Evolutionary conservation across 441 rosid species (phyloP), one percentile per base, ranked within the genome.

Genomic region (Jatropha podagrica): DNA sequence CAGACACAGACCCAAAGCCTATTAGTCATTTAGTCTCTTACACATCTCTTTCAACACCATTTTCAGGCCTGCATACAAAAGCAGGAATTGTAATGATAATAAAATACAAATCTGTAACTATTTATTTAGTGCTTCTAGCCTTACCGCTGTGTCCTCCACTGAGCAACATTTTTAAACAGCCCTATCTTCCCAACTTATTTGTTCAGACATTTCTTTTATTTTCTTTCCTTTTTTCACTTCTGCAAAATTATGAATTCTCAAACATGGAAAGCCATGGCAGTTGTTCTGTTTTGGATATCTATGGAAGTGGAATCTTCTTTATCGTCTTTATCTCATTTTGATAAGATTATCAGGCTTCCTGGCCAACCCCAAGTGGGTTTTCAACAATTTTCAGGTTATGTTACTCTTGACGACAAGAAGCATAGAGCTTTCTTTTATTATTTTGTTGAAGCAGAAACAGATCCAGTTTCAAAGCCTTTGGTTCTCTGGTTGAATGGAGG

Each of bases 401-500:
- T 96, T 67, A 83, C 90, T 58, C 90, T 96, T 67, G 95, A 94
- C 72, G 84, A 79, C 26, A 86, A 75, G 80, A 85, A 86, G 75
- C 91, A 90, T 76, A 92, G 86, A 73, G 91, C 94, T 75, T 86
- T 96, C 80, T 96, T 96, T 78, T 96, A 96, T 85, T 96, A 94
- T 91, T 92, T 96, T 9, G 93, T 88, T 51, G 99, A 96, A 81
- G 97, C 99, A 51, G 95, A 91, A 84, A 72, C 42, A 55, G 86
- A 94, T 71, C 95, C 97, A 15, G 76, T 80, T 78, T 86, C 91
- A 44, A 96, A 90, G 80, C 97, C 99, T 69, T 91, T 96, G 46
- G 97, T 92, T 73, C 98, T 96, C 66, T 96, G 99, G 99, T 90
- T 96, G 80, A 96, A 96, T 77, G 99, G 99, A 90, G 99, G 99